Conservation (phyloP, 1,284 basidiomycete genomes). For the Sporisorium reilianum region DNA sequence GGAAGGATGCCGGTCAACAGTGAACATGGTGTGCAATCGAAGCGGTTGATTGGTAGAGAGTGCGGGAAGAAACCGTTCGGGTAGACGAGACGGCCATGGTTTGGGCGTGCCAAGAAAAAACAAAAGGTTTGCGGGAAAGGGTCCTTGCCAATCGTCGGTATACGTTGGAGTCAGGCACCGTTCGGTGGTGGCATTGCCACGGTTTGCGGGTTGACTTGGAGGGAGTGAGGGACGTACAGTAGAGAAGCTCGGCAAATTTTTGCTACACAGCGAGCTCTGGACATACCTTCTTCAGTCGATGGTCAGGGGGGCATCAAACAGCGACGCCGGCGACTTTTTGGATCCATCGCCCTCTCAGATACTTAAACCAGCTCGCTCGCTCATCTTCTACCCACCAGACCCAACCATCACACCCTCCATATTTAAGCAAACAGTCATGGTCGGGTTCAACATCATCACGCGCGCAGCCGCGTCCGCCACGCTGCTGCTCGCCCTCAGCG, state of each 20-base stretch:
- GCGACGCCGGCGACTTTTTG: no score
- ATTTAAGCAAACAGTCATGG: not conserved
- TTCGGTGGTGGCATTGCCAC: no score
- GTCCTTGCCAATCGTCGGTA: no score
- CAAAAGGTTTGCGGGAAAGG: not conserved
- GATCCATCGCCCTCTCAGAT: not conserved
- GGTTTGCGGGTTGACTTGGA: no score
- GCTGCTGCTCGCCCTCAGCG: conserved; percentile 14
- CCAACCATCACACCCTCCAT: not conserved
- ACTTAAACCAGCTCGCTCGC: not conserved
- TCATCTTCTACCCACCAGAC: not conserved
- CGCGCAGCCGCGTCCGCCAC: not conserved
- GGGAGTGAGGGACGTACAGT: no score
- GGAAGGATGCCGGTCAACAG: no score
- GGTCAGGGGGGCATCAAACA: no score
- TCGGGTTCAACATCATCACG: not conserved
- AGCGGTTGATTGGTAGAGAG: not conserved
- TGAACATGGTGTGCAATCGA: not conserved
- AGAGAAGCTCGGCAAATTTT: no score
- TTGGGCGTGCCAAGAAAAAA: not conserved
- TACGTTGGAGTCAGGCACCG: no score
- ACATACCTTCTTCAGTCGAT: no score
- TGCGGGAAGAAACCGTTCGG: not conserved
- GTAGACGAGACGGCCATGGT: not conserved
- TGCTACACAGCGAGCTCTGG: no score